Base-by-base conservation (phyloP, 2,329 filamentous ascomycete genomes). In the Rhexocercosporidium sp. region DNA sequence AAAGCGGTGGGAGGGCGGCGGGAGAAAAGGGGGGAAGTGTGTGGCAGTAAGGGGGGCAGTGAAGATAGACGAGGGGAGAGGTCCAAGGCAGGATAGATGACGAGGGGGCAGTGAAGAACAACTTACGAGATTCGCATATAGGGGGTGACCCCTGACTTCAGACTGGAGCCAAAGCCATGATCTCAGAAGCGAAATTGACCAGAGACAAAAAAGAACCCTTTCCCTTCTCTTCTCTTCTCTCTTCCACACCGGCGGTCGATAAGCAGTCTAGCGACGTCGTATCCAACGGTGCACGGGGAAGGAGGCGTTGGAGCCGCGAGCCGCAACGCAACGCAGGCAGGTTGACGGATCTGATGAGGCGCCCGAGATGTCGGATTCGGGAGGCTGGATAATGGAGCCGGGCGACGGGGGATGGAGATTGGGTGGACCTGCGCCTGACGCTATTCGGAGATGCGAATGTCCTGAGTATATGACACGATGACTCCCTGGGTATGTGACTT, bases 161-260 rank as follows among this genome's bases (percentile, higher is more conserved):
- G 41, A 60, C 22, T 34, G 47, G 37, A 41, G 25, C 64, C 64
- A 62, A 37, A 25, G 57, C 37, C 31, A 29, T 62, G 31, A 59
- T 41, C 53, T 59, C 46, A 9, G 22, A 65, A 65, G 66, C 66
- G 66, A 68, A 60, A 68, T 68, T 59, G 27, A 25, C 31, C 41
- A 46, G 37, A 68, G 59, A 68, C 66, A 68, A 41, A 39, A 41
- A 56, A 31, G 29, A 31, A 9, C 47, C 47, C 22, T 29, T 46
- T 29, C 53, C 6, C n/a, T 53, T 34, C 27, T 51, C 39, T 31
- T 31, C 29, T 31, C 29, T 31, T 31, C 29, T 31, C 37, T 34
- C 14, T 31, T 22, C 27, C 54, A 39, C 31, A n/a, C n/a, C n/a
- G n/a, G n/a, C 53, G 34, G 11, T 27, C 46, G 22, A 49, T 12